Base-by-base conservation (phyloP, 2,329 filamentous ascomycete genomes). In the Bipolaris cookei region DNA sequence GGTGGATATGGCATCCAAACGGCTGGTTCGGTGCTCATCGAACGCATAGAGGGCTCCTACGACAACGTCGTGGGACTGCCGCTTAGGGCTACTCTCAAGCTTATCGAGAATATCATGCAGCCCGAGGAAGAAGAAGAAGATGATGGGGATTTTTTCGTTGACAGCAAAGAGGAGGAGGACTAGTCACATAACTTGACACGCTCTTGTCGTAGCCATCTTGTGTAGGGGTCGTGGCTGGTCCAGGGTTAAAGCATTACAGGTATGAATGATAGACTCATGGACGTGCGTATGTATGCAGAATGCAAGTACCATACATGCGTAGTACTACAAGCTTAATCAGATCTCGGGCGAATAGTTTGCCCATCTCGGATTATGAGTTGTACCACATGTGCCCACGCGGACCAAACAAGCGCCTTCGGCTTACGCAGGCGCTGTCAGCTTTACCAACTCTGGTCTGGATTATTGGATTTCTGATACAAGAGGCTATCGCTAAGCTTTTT, bases 61-160 rank as follows among this genome's bases (percentile, higher is more conserved):
- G 95, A 99, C 80, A 98, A 98, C 76, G 95, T 98, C 1, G 88
- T 99, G 25, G 95, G 95, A 0, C 76, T 99, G 76, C 95, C 95
- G 6, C 82, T 98, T 63, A 85, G 92, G 66, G 84, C 86, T 64
- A 90, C 88, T 11, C 74, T 99, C 75, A 86, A 87, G 72, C 76
- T 97, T 68, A 95, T 96, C 58, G 94, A 98, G 80, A 91, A 88
- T 81, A 90, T 92, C n/a, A 82, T 97, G 63, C 87, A 89, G 67
- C 87, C 86, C 63, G 91, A 92, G 47, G 76, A 80, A 38, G 67
- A 69, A 4, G 30, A 68, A 30, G 72, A 72, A 11, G 70, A 71
- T 30, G 28, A 30, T 11, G 28, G 28, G 7, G 65, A 64, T 69
- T 62, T 72, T 55, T 69, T 69, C 39, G 64, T 67, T 6, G 62